These are phyloP conservation scores for Aspergillus bombycis DNA, from an alignment of 2,329 filamentous ascomycete genomes.

Conservation along the genomic window DNA sequence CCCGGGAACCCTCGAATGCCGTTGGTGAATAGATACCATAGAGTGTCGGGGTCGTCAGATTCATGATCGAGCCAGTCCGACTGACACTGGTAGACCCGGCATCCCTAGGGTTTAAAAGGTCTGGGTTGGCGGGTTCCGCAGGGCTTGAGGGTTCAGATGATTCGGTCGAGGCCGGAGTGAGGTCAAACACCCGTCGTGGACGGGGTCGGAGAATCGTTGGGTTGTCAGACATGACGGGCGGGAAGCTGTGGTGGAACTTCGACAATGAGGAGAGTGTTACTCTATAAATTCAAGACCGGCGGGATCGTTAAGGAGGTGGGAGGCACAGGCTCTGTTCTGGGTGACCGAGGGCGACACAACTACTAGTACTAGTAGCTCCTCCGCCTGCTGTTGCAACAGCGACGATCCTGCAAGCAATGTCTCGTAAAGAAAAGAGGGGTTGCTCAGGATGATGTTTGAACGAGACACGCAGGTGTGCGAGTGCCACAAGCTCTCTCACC, in stretches of 20 bases:
- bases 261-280: not conserved
- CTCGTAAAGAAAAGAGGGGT: constrained; percentile 16
- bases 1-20: constrained; percentile 57
- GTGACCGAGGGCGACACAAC: not conserved
- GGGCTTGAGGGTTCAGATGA: constrained; percentile 47
- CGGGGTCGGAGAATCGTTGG: constrained; percentile 68
- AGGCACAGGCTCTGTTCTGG: not conserved
- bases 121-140: constrained; percentile 38
- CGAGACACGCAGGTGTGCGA: not conserved
- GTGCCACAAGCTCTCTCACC: constrained; percentile 7
- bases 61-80: constrained; percentile 77
- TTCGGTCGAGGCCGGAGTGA: constrained; percentile 53
- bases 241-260: not conserved
- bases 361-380: no score
- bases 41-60: constrained; percentile 86
- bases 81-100: constrained; percentile 53
- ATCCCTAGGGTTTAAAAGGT: constrained; percentile 39
- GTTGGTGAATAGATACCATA: constrained; percentile 85
- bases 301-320: not conserved
- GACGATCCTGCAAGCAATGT: constrained; percentile 1
- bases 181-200: constrained; percentile 71
- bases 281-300: not conserved
- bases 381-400: not conserved
- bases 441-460: not conserved
- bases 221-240: constrained; percentile 36